These are phyloP conservation scores for Cercospora beticola DNA, from an alignment of 2,329 filamentous ascomycete species.

Conservation along the genomic window DNA sequence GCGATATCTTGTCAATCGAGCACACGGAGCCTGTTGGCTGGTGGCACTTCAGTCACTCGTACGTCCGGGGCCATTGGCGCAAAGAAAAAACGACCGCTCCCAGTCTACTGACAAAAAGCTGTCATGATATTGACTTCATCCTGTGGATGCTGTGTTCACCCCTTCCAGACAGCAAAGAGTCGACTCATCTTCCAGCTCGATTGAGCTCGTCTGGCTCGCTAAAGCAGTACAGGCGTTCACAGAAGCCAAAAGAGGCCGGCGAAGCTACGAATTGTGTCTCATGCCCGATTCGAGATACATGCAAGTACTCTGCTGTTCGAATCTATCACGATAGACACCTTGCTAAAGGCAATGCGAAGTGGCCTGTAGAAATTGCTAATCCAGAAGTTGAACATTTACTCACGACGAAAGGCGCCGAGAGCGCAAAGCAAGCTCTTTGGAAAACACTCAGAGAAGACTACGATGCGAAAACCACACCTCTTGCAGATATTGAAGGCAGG, in stretches of 20 bases:
- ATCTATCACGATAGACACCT: conserved; percentile 75
- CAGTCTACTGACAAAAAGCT: conserved; percentile 88
- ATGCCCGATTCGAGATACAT: conserved; percentile 71
- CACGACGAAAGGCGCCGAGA: conserved; percentile 44
- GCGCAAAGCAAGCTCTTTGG: conserved; percentile 55
- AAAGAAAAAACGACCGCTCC: conserved; percentile 74
- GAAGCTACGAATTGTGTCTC: conserved; percentile 81
- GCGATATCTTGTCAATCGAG: conserved; percentile 79
- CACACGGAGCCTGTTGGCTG: conserved; percentile 94
- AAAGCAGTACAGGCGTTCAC: conserved; percentile 71
- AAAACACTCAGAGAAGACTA: conserved; percentile 56
- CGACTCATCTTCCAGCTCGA: conserved; percentile 66
- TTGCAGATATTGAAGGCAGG: conserved; percentile 49
- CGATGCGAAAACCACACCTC: conserved; percentile 51
- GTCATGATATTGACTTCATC: conserved; percentile 91
- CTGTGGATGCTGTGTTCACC: conserved; percentile 88
- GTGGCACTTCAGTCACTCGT: conserved; percentile 93
- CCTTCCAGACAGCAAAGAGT: conserved; percentile 38
- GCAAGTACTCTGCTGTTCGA: conserved; percentile 80
- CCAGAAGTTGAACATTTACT: conserved; percentile 84
- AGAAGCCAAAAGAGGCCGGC: conserved; percentile 75
- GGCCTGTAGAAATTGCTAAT: conserved; percentile 87
- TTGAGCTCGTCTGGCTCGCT: conserved; percentile 74
- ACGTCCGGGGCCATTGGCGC: conserved; percentile 92
- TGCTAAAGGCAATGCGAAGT: conserved; percentile 64